Evolutionary conservation across 768 basidiomycete genomes (phyloP).

Genomic region (Wakefieldia striispora): DNA sequence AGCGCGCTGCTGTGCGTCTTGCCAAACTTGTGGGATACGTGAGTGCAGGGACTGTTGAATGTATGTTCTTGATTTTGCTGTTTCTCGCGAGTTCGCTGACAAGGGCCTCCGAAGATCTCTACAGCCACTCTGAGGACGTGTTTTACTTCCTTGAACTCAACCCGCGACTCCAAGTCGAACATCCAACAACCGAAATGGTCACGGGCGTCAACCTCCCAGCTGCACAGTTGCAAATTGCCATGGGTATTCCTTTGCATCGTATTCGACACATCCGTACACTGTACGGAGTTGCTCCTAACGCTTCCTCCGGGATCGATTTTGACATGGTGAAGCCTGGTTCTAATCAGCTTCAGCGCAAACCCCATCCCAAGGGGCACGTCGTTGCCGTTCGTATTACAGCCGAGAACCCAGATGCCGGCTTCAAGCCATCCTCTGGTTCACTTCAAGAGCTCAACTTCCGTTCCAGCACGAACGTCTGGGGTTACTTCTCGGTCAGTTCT

Average conservation of each 20-base stretch:
- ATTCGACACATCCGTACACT: constrained; percentile 95
- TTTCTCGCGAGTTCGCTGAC: not conserved
- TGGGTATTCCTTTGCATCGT: constrained; percentile 95
- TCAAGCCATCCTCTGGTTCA: constrained; percentile 97
- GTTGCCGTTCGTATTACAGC: constrained; percentile 99
- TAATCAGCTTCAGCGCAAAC: constrained; percentile 87
- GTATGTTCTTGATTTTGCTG: constrained; percentile 38
- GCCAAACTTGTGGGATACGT: constrained; percentile 99
- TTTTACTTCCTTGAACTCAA: constrained; percentile 99
- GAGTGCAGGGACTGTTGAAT: constrained; percentile 98
- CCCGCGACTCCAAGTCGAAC: constrained; percentile 99
- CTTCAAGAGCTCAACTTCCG: constrained; percentile 99
- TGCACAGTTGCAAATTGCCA: constrained; percentile 94
- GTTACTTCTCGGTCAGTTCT: constrained; percentile 96
- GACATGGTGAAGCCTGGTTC: constrained; percentile 90
- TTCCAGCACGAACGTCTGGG: constrained; percentile 99
- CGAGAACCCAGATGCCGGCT: constrained; percentile 98
- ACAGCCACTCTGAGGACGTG: constrained; percentile 87
- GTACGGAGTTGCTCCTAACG: constrained; percentile 91
- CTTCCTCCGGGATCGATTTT: constrained; percentile 92
- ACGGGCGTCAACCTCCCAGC: constrained; percentile 97
- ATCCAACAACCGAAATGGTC: constrained; percentile 99
- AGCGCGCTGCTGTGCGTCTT: constrained; percentile 97
- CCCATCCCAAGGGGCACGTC: constrained; percentile 96
- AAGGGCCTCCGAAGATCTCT: constrained; percentile 63